phyloP scores from a whole-genome alignment of 2,329 filamentous ascomycete genomes.

The Fusarium sublunatum region DNA sequence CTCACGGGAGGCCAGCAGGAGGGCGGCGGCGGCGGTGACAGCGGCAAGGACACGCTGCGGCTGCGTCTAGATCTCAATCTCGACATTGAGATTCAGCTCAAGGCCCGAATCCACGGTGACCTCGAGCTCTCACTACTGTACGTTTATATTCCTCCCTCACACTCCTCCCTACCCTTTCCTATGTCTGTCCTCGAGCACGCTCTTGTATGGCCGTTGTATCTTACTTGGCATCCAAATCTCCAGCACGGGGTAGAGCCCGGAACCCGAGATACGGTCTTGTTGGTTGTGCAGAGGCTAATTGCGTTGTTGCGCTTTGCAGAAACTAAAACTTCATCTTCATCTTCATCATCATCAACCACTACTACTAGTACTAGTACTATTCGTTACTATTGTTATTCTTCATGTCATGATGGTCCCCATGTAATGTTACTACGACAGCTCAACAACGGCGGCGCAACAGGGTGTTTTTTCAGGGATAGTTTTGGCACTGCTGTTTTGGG shows the following conservation, averaged over 20 bases:
- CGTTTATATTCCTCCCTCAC: constrained; percentile 47
- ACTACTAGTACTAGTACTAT: neutral
- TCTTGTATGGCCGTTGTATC: constrained; percentile 38
- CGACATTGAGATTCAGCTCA: constrained; percentile 85
- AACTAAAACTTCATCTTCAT: constrained; percentile 22
- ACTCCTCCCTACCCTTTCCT: neutral
- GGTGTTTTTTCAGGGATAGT: constrained; percentile 28
- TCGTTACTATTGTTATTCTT: constrained; percentile 1
- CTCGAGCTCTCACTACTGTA: constrained; percentile 78
- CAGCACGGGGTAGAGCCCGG: constrained; percentile 43
- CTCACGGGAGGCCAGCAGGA: constrained; percentile 52
- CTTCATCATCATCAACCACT: neutral
- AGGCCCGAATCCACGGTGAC: constrained; percentile 87
- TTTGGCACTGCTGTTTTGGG: constrained; percentile 19
- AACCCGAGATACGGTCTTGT: neutral
- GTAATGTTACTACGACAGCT: constrained; percentile 33
- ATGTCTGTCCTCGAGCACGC: neutral
- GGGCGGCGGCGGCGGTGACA: constrained; percentile 51
- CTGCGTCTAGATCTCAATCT: constrained; percentile 82
- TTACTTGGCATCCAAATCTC: constrained; percentile 44
- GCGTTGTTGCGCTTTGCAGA: constrained; percentile 32
- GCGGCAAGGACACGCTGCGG: constrained; percentile 71
- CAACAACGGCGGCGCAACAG: constrained; percentile 31
- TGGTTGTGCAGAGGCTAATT: constrained; percentile 43
- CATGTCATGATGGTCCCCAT: constrained; percentile 35